phyloP scores from a whole-genome alignment of 306 rosid genomes.

The Vigna mungo region DNA sequence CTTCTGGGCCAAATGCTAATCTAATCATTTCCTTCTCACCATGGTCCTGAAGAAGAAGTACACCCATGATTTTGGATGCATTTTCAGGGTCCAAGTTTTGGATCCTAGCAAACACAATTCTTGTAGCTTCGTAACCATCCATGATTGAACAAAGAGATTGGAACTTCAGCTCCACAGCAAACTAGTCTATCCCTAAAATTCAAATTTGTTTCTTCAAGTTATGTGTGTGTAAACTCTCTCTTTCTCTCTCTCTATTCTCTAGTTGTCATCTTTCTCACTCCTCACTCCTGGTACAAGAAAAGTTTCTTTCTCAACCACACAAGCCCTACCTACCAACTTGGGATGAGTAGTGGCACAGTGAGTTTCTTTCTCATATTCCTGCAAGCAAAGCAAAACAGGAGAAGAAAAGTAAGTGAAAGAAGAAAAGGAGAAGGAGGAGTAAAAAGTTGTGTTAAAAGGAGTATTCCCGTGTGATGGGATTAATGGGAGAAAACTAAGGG shows the following conservation, averaged over 20 bases:
- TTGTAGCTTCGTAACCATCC: conserved; percentile 97
- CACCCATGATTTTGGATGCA: conserved; percentile 97
- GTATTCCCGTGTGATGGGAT: conserved; percentile 87
- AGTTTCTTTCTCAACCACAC: conserved; percentile 82
- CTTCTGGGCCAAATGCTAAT: conserved; percentile 92
- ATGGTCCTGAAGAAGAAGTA: conserved; percentile 90
- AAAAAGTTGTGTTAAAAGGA: conserved; percentile 62
- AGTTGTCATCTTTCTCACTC: conserved; percentile 33
- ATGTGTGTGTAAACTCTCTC: conserved; percentile 9
- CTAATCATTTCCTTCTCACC: conserved; percentile 99
- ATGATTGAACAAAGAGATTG: conserved; percentile 49
- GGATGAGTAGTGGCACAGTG: conserved; percentile 53
- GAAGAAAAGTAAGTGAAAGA: conserved; percentile 57
- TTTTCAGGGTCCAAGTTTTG: conserved; percentile 95
- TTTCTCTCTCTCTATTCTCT: not conserved
- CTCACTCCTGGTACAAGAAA: conserved; percentile 61
- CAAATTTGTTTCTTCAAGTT: conserved; percentile 24
- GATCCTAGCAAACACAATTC: conserved; percentile 86
- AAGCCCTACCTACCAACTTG: conserved; percentile 73
- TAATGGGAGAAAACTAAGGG: conserved; percentile 52
- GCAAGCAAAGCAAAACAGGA: conserved; percentile 61
- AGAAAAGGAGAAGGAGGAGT: conserved; percentile 38
- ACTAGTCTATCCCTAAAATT: conserved; percentile 30
- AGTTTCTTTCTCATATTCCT: conserved; percentile 73
- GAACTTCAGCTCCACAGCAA: conserved; percentile 42